Evolutionary conservation across 768 basidiomycete genomes (phyloP), one percentile per base, ranked within the genome.

Genomic region (Cantharellus anzutake): DNA sequence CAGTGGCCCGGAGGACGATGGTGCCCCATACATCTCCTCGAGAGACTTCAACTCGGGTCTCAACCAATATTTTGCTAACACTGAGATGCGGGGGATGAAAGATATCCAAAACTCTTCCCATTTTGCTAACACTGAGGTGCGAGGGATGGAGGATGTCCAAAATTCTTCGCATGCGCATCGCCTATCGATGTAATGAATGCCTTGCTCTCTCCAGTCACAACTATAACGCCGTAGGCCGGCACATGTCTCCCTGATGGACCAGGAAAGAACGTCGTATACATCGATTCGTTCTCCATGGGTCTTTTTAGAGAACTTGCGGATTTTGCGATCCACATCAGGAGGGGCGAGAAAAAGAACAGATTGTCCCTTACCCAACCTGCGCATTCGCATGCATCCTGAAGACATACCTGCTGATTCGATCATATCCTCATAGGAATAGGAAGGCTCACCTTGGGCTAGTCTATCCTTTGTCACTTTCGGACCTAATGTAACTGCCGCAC

Each of bases 351-450:
- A 78, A 59, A 73, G 66, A 16, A 78, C 64, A 2, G 76, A 74
- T 58, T 78, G 77, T 0, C 73, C 74, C 5, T 67, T 64, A 11
- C 78, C 78, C 1, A 78, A 69, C 63, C 72, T 70, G 2, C 78
- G 70, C 77, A 78, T 76, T 7, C 77, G 70, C 77, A 78, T 78
- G 58, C 77, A 78, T 2, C 76, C 77, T 78, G 42, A 11, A 48
- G 14, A 11, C 7, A 62, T 37, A 20, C 2, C 16, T n/a, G 59
- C 39, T 58, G 38, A 29, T 40, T 42, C 61, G 41, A 41, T 34
- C 39, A 41, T 34, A 29, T 11, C 41, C 2, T 50, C 50, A 35
- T 4, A 42, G 35, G 20, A 16, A 4, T 48, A 11, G 44, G 44
- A 48, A 48, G 11, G 59, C 71, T 51, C 50, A 73, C 78, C 79